Evolutionary conservation across 1,139 yeast genomes (phyloP), one percentile per base, ranked within the genome.

Genomic region (Pichia sp.): DNA sequence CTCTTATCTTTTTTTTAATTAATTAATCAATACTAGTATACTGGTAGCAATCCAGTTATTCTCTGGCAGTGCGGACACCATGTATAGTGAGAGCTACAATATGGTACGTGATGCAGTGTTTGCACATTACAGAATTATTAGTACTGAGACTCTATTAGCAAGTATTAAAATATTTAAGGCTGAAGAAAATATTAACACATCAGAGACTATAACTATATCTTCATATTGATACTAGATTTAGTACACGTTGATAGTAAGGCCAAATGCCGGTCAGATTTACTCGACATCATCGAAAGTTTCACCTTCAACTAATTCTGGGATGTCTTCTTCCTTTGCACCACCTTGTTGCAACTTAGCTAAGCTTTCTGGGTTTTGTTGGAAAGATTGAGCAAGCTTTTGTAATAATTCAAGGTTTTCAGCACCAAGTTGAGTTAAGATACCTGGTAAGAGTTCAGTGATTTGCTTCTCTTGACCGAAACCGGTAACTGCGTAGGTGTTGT

Each of bases 391-490:
- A 64, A 91, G 74, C 69, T 83, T 77, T 62, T 86, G 79, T 65
- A 91, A 76, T 65, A 86, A 80, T 60, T 82, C 86, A 63, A 87
- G 77, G 67, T 93, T 85, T 67, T 91, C 97, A 53, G 95, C 86
- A 58, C 97, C 96, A 68, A 91, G 76, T 72, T 91, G 96, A 55
- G 95, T 91, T 62, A 91, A 78, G 66, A 91, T 86, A 66, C 78
- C 85, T 58, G 97, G 98, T 57, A 91, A 78, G 69, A 91, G 79
- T 60, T 88, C 96, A 53, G 93, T 82, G 56, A 91, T 77, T 52
- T 79, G 77, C 78, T 87, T 88, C 69, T 85, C 94, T 67, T 86
- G 94, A 48, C 95, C 87, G 67, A 79, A 77, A 64, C 98, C 98
- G 64, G 87, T 83, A 74, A 91, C 81, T 53, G 94, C 94, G 64